Percentiles rank a stretch among this genome's conserved stretches.
Evolutionary conservation across 805 yeast species (phyloP).

Genomic region (Candida xiaguanensis): DNA sequence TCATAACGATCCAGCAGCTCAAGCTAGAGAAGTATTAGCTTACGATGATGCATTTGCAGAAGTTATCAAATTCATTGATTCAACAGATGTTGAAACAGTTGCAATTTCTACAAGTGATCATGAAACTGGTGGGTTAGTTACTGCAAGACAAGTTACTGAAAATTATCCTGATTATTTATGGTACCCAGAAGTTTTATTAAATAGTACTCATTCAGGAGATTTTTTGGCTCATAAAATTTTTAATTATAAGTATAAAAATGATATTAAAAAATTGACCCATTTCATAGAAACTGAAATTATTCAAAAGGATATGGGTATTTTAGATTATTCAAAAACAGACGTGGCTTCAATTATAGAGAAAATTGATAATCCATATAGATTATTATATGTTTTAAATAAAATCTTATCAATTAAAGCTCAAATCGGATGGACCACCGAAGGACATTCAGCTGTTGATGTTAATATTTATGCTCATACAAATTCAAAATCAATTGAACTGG

Average conservation of each 20-base stretch:
- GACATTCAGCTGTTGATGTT: constrained; percentile 94
- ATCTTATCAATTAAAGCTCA: constrained; percentile 80
- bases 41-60: constrained; percentile 79
- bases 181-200: constrained; percentile 73
- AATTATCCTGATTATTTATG: constrained; percentile 82
- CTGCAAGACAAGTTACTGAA: constrained; percentile 69
- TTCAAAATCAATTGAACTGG: constrained; percentile 38
- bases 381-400: constrained; percentile 56
- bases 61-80: constrained; percentile 65
- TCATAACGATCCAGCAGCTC: constrained; percentile 90
- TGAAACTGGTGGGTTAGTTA: constrained; percentile 93
- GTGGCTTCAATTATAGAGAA: constrained; percentile 18
- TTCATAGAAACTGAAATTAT: constrained; percentile 55
- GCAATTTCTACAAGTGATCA: constrained; percentile 87
- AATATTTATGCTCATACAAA: constrained; percentile 82
- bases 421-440: constrained; percentile 96
- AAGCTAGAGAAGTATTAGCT: constrained; percentile 85
- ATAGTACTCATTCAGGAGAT: constrained; percentile 78
- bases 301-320: constrained; percentile 63
- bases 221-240: constrained; percentile 48
- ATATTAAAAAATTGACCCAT: constrained; percentile 22
- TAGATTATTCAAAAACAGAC: constrained; percentile 54
- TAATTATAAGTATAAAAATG: constrained; percentile 23
- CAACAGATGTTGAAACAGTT: constrained; percentile 69
- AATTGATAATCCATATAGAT: constrained; percentile 24